Percentiles rank a stretch among this genome's conserved stretches.
These are phyloP conservation scores for Cyberlindnera amylophila DNA, from an alignment of 805 yeast genomes.

Conservation along the genomic window DNA sequence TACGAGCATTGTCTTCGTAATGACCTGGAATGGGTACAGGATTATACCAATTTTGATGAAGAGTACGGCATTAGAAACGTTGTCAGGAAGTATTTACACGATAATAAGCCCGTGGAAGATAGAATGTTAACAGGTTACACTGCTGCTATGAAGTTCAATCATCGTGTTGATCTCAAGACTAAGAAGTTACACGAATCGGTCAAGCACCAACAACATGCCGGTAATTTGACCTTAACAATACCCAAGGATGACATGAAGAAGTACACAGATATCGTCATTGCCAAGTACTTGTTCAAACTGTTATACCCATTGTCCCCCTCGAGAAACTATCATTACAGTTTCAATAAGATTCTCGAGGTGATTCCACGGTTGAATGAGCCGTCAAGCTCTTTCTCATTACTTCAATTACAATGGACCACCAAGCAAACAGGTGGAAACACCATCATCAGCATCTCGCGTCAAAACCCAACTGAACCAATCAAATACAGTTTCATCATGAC, in stretches of 20 bases:
- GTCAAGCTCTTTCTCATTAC: conserved; percentile 18
- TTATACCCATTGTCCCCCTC: conserved; percentile 30
- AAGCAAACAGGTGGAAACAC: conserved; percentile 1
- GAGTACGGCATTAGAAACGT: conserved; percentile 55
- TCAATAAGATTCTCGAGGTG: conserved; percentile 15
- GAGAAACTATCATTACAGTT: conserved; percentile 22
- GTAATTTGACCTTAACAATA: conserved; percentile 19
- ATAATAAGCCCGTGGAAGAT: conserved; percentile 12
- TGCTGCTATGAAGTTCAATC: conserved; percentile 20
- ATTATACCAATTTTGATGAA: conserved; percentile 48
- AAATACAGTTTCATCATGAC: conserved; percentile 4
- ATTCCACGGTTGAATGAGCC: conserved; percentile 9
- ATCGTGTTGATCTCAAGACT: conserved; percentile 19
- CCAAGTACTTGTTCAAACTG: conserved; percentile 27
- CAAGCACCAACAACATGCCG: not conserved
- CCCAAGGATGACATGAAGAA: conserved; percentile 16
- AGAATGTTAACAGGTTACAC: conserved; percentile 16
- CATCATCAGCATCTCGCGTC: conserved; percentile 15
- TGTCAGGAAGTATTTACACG: conserved; percentile 36
- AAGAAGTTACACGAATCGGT: conserved; percentile 1
- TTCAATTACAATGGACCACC: conserved; percentile 24
- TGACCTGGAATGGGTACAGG: conserved; percentile 63
- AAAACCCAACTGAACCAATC: conserved; percentile 15
- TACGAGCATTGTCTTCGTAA: conserved; percentile 40
- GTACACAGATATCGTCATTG: conserved; percentile 19